These are phyloP conservation scores for Myxozyma neglecta DNA, from an alignment of 805 yeast genomes.

Conservation along the genomic window DNA sequence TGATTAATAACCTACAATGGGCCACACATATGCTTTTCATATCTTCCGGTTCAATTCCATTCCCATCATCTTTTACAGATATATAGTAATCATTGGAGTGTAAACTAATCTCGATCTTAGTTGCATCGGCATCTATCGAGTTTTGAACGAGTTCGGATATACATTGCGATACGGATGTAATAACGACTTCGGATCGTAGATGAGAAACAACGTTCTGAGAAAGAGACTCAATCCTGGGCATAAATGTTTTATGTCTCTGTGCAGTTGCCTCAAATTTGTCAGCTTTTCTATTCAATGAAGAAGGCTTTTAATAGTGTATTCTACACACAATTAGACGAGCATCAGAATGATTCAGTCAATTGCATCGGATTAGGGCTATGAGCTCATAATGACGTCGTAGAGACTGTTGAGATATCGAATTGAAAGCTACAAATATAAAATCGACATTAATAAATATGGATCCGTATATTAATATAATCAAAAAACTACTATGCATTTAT, in stretches of 20 bases:
- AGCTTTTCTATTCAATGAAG: background rate
- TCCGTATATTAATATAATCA: too few relatives aligned
- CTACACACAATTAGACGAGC: too few relatives aligned
- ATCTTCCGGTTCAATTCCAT: conserved; percentile 53
- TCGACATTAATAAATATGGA: background rate
- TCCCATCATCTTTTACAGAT: conserved; percentile 59
- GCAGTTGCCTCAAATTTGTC: background rate
- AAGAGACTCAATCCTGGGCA: conserved; percentile 4
- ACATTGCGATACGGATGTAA: conserved; percentile 19
- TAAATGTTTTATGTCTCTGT: background rate
- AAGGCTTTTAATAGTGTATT: too few relatives aligned
- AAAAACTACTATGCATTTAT: too few relatives aligned
- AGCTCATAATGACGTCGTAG: background rate
- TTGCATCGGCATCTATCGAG: conserved; percentile 27
- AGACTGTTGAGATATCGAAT: background rate
- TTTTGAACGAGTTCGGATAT: conserved; percentile 28
- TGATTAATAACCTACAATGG: conserved; percentile 31
- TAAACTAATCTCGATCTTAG: conserved; percentile 14
- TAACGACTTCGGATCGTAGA: conserved; percentile 20
- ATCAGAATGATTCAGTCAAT: background rate
- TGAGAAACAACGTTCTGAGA: background rate
- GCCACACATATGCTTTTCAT: conserved; percentile 46
- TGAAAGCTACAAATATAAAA: background rate
- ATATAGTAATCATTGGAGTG: conserved; percentile 12
- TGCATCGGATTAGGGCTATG: background rate